Conservation (phyloP, 192 early-diverging fungal species). For the Backusella liffmaniae region DNA sequence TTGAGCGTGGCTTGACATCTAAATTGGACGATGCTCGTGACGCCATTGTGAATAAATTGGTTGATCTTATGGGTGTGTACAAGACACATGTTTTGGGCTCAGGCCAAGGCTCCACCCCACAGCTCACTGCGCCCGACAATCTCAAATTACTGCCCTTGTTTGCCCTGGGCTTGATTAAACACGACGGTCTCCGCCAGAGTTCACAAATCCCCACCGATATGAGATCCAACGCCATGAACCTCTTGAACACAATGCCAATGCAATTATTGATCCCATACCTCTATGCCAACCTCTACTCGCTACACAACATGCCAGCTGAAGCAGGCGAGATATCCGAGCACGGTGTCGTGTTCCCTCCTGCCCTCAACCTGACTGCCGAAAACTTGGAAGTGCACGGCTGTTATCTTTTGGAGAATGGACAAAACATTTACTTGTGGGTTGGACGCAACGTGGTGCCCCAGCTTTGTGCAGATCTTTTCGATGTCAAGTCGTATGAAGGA, state of each 20-base stretch:
- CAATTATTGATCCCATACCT: conserved; percentile 73
- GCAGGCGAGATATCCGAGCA: conserved; percentile 54
- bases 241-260: conserved; percentile 78
- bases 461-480: conserved; percentile 74
- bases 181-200: conserved; percentile 62
- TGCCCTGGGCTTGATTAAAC: conserved; percentile 80
- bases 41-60: conserved; percentile 80
- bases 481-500: conserved; percentile 72
- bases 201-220: conserved; percentile 76
- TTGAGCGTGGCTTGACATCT: conserved; percentile 81
- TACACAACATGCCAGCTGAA: conserved; percentile 74
- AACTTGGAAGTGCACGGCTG: conserved; percentile 80
- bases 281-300: conserved; percentile 78
- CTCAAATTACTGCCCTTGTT: conserved; percentile 85
- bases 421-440: conserved; percentile 88
- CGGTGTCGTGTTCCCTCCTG: conserved; percentile 72
- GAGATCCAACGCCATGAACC: conserved; percentile 77
- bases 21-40: conserved; percentile 94
- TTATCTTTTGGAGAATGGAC: conserved; percentile 84
- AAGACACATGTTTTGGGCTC: conserved; percentile 75
- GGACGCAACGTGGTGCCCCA: conserved; percentile 78
- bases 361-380: conserved; percentile 81
- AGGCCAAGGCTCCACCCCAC: conserved; percentile 70
- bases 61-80: conserved; percentile 90
- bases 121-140: conserved; percentile 82